Evolutionary conservation across 345 rosid species (phyloP).

Genomic region (Citrus cavaleriei): DNA sequence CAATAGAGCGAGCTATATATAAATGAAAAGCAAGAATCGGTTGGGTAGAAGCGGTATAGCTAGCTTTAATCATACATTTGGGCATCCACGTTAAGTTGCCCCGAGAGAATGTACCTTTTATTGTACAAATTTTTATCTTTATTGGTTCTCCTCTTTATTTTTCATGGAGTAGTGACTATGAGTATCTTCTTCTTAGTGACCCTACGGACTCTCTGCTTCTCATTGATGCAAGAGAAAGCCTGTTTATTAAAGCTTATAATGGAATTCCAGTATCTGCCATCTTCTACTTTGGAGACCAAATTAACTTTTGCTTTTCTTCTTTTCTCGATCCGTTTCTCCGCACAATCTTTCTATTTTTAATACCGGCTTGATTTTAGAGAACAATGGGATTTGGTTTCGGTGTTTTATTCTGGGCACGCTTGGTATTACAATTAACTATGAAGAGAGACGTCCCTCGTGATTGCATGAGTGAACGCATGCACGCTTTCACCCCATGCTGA

Average conservation of each 20-base stretch:
- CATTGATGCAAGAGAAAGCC: constrained; percentile 35
- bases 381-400: not conserved
- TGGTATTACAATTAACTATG: not conserved
- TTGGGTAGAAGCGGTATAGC: not conserved
- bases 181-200: constrained; percentile 11
- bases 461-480: constrained; percentile 23
- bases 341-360: not conserved
- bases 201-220: constrained; percentile 16
- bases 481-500: constrained; percentile 45
- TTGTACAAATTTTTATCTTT: not conserved
- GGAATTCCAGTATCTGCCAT: not conserved
- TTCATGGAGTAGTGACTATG: not conserved
- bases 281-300: constrained; percentile 13
- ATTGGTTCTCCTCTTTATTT: not conserved
- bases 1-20: not conserved
- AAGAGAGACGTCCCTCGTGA: not conserved
- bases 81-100: not conserved
- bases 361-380: not conserved
- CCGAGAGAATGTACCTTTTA: not conserved
- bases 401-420: not conserved
- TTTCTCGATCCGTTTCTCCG: not conserved
- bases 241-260: constrained; percentile 5
- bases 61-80: not conserved
- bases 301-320: constrained; percentile 15
- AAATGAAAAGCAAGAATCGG: not conserved